Conservation (phyloP, 257 asterid genomes). For the Solanum phureja region DNA sequence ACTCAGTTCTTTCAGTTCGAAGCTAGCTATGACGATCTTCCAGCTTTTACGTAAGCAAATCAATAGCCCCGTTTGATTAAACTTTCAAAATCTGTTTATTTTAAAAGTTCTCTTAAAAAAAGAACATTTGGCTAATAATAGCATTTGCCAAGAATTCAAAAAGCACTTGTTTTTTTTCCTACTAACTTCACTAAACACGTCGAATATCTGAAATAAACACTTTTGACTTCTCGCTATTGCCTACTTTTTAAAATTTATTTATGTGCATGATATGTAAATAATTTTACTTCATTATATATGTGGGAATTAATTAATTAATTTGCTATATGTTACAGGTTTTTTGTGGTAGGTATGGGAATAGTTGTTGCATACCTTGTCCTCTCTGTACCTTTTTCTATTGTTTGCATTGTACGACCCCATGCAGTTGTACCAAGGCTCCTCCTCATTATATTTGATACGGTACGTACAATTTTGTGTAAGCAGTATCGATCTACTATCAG, state of each 20-base stretch:
- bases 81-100: background rate
- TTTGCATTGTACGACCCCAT: conserved; percentile 32
- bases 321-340: conserved; percentile 37
- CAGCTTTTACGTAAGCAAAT: conserved; percentile 58
- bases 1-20: conserved; percentile 90
- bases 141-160: too few relatives aligned
- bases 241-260: background rate
- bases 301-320: background rate
- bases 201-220: background rate
- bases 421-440: conserved; percentile 26
- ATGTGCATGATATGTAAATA: background rate
- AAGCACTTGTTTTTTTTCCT: background rate
- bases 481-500: background rate
- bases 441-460: conserved; percentile 43
- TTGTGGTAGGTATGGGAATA: conserved; percentile 44
- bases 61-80: background rate
- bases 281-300: background rate
- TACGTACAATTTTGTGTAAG: background rate
- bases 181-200: background rate
- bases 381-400: conserved; percentile 64
- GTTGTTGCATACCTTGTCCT: conserved; percentile 57
- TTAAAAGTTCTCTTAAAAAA: background rate
- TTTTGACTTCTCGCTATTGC: background rate
- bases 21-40: conserved; percentile 77
- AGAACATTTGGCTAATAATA: rapidly evolving